Evolutionary conservation across 495 filamentous ascomycete species (phyloP).

Genomic region (Glonium stellatum): DNA sequence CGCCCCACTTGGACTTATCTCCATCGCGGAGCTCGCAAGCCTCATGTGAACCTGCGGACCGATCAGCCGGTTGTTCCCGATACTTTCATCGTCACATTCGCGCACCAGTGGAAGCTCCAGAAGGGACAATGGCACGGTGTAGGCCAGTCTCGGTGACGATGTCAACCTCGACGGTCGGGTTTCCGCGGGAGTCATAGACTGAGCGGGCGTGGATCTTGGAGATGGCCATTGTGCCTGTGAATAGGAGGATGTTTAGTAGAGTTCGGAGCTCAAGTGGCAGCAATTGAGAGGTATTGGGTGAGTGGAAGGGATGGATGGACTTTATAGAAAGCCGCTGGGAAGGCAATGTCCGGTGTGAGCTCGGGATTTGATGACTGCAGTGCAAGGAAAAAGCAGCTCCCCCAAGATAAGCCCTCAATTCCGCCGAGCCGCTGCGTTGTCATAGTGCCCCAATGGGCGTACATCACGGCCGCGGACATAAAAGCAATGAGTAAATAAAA

Average conservation of each 20-base stretch:
- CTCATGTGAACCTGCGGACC: conserved; percentile 80
- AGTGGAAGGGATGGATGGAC: conserved; percentile 2
- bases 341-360: conserved; percentile 23
- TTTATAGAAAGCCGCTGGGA: conserved; percentile 9
- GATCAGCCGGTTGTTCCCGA: conserved; percentile 19
- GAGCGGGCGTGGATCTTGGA: conserved; percentile 96
- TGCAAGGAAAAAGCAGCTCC: conserved; percentile 22
- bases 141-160: conserved; percentile 93
- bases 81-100: neutral
- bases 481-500: conserved; percentile 22
- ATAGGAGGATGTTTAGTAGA: conserved; percentile 11
- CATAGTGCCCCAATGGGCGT: conserved; percentile 4
- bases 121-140: conserved; percentile 97
- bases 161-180: conserved; percentile 93
- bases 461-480: conserved; percentile 24
- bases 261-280: neutral
- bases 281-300: conserved; percentile 9
- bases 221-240: conserved; percentile 69
- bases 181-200: conserved; percentile 99
- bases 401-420: conserved; percentile 19
- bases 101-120: conserved; percentile 91
- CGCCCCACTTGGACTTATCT: conserved; percentile 93
- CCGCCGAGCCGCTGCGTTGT: conserved; percentile 11
- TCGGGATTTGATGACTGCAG: conserved; percentile 2
- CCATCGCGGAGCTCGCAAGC: conserved; percentile 97